phyloP scores from a whole-genome alignment of 75 land plant genomes.

The Picea sitchensis region DNA sequence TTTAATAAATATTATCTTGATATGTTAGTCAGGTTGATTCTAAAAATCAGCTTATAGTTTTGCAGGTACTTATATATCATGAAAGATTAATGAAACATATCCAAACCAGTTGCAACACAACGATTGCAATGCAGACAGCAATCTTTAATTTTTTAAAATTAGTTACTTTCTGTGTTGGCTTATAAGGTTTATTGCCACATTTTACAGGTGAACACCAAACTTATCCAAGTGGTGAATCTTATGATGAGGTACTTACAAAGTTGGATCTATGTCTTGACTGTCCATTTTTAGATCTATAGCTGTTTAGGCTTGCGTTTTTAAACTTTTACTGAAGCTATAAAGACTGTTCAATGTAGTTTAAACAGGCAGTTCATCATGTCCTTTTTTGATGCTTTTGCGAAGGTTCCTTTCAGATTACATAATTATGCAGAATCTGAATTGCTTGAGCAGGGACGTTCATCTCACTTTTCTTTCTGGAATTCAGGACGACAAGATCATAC shows the following conservation, averaged over 20 bases:
- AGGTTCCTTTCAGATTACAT: background rate
- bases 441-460: slow-evolving; percentile 7
- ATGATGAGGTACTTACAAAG: background rate
- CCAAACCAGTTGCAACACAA: too few relatives aligned
- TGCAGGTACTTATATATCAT: too few relatives aligned
- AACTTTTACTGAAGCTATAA: background rate
- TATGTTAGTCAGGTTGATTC: too few relatives aligned
- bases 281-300: background rate
- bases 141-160: too few relatives aligned
- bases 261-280: background rate
- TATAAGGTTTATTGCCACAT: background rate
- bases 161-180: background rate
- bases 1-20: too few relatives aligned
- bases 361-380: background rate
- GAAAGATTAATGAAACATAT: too few relatives aligned
- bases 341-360: background rate
- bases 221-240: background rate
- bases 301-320: background rate
- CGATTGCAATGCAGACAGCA: too few relatives aligned
- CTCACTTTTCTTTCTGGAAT: slow-evolving; percentile 13
- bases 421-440: slow-evolving; percentile 2
- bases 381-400: background rate
- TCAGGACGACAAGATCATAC: slow-evolving; percentile 9
- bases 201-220: background rate
- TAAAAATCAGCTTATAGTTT: too few relatives aligned